Base-by-base conservation (phyloP, 768 basidiomycete species). In the Arthromyces matolae region DNA sequence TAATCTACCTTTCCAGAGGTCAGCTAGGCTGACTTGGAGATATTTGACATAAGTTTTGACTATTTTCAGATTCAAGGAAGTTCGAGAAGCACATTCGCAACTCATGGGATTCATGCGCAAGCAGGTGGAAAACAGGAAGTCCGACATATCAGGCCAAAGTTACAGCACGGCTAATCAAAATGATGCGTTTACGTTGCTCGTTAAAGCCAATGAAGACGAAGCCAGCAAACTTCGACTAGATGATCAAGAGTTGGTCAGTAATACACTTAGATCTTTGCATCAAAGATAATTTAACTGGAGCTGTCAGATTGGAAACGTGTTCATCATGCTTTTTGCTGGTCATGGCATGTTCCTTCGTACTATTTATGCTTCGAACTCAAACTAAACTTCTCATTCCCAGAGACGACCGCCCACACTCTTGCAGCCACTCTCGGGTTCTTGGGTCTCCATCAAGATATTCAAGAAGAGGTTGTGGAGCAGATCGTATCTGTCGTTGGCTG, bases 291-390 rank as follows among this genome's bases (percentile, higher is more conserved):
- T n/a, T 18, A 10, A 20, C 25, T 14, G 20, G 36, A 5, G 31
- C 20, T 31, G 38, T 31, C 47, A 78, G 78, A 76, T 79, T 39
- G 79, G 78, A 5, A 81, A 81, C 41, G 56, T 78, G 1, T 81
- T 71, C 51, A 53, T 72, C 9, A 65, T 79, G 57, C 62, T 84
- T 19, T 75, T 83, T 32, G 80, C 81, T 35, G 81, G 83, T 10
- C 78, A 82, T 58, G 81, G 79, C 73, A 50, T 27, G 63, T 32
- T 18, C 51, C 7, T 7, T 31, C 19, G 31, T 8, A 4, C 41
- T 14, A n/a, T 24, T 8, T 20, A 18, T 32, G 29, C 9, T 10
- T 16, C 3, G 4, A 13, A n/a, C 8, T 31, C 20, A 27, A 6
- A 12, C 20, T 51, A 41, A 13, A 14, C 39, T 23, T 16, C 18